Conservation (phyloP, 1,284 basidiomycete species). For the Leccinum fallax region DNA sequence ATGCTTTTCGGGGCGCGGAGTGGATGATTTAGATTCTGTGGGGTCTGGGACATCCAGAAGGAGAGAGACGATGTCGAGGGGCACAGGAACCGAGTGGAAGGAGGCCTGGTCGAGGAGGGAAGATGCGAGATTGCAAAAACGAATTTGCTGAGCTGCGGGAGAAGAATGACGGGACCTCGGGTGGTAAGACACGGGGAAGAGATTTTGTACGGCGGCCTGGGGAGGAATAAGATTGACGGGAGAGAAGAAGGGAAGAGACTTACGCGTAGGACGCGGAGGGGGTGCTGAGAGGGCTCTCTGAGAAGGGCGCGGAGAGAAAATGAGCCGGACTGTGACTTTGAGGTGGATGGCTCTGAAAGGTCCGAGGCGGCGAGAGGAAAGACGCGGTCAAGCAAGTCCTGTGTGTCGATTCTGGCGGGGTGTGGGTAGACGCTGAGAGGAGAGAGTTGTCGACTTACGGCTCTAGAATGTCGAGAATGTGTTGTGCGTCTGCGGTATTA, state of each 20-base stretch:
- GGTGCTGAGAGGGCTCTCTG: slow-evolving; percentile 51
- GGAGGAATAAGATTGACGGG: slow-evolving; percentile 5
- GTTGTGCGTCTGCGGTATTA: slow-evolving; percentile 50
- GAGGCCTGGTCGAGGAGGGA: slow-evolving; percentile 73
- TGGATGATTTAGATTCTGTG: slow-evolving; percentile 25
- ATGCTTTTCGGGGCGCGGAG: slow-evolving; percentile 25
- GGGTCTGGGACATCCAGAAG: slow-evolving; percentile 38
- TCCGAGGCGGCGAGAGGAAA: slow-evolving; percentile 53
- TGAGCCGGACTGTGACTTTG: slow-evolving; percentile 38
- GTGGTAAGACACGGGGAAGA: slow-evolving; percentile 66
- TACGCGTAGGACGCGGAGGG: slow-evolving; percentile 55
- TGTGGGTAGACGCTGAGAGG: slow-evolving; percentile 8
- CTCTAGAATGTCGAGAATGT: slow-evolving; percentile 77
- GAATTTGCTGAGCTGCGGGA: slow-evolving; percentile 66
- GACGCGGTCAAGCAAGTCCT: slow-evolving; percentile 78
- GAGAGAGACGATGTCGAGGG: slow-evolving; percentile 48
- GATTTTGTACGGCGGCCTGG: slow-evolving; percentile 63
- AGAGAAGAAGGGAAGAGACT: slow-evolving; percentile 29
- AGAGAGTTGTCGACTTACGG: slow-evolving; percentile 46
- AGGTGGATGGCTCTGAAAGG: slow-evolving; percentile 39
- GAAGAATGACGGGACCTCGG: slow-evolving; percentile 61
- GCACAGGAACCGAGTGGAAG: slow-evolving; percentile 45
- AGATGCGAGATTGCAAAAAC: slow-evolving; percentile 71
- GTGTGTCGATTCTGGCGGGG: slow-evolving; percentile 60
- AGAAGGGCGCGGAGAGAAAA: slow-evolving; percentile 68